These are phyloP conservation scores for Colletotrichum coccodes DNA, from an alignment of 2,329 filamentous ascomycete species.

Conservation along the genomic window DNA sequence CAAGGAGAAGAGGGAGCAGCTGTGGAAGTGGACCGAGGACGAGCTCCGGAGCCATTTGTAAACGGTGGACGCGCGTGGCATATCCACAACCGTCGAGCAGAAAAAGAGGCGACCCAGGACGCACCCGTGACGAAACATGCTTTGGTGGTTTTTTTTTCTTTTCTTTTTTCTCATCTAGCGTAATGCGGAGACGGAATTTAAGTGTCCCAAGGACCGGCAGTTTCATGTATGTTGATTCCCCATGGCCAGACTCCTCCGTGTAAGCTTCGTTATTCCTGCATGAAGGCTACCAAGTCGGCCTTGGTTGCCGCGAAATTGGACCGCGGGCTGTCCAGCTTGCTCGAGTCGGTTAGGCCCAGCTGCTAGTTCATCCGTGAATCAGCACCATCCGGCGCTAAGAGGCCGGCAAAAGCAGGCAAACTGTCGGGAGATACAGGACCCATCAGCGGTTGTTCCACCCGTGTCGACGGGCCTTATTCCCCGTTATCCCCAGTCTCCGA, in stretches of 20 bases:
- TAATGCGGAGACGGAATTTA: conserved; percentile 9
- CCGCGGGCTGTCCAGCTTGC: neutral
- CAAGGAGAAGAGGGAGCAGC: conserved; percentile 39
- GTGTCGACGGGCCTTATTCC: neutral
- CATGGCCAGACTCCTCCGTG: neutral
- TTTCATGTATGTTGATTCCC: conserved; percentile 17
- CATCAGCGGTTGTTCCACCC: neutral
- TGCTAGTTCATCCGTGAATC: neutral
- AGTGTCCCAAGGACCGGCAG: neutral
- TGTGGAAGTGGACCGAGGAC: conserved; percentile 50
- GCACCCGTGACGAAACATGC: neutral
- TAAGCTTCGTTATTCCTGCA: neutral
- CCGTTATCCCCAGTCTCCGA: neutral
- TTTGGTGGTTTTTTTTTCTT: neutral
- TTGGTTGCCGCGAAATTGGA: conserved; percentile 18
- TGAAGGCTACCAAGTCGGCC: conserved; percentile 19
- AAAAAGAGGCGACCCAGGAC: neutral
- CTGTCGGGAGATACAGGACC: neutral
- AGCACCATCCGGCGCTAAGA: neutral
- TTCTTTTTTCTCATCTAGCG: neutral
- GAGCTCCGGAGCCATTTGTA: conserved; percentile 39
- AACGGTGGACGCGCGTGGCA: neutral
- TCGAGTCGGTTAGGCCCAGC: neutral
- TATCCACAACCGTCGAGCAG: conserved; percentile 1
- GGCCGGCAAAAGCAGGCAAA: neutral